Evolutionary conservation across 2,329 filamentous ascomycete genomes (phyloP).

Genomic region (Xylaria sp.): DNA sequence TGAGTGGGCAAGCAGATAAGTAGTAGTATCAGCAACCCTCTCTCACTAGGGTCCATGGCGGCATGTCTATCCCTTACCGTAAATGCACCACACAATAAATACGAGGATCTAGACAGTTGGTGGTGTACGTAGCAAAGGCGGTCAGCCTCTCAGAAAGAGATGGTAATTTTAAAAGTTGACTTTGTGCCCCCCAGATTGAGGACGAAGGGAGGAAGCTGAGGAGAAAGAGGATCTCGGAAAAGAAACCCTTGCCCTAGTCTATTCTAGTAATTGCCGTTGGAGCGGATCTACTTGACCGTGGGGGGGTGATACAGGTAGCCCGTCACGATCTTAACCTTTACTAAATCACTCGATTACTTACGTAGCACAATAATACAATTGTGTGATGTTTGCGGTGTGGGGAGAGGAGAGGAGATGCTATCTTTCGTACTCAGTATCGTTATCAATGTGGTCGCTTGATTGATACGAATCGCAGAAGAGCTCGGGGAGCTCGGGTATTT

Average conservation of each 20-base stretch:
- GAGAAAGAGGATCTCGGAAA: conserved; percentile 16
- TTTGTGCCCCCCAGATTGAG: conserved; percentile 14
- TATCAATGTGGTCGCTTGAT: conserved; percentile 17
- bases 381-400: conserved; percentile 5
- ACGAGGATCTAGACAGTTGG: background rate
- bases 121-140: conserved; percentile 13
- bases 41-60: background rate
- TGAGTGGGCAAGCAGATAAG: background rate
- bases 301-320: conserved; percentile 4
- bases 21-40: conserved; percentile 5
- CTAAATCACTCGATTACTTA: background rate
- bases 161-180: background rate
- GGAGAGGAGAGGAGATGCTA: background rate
- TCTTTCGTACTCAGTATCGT: background rate
- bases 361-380: conserved; percentile 1
- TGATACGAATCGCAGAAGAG: conserved; percentile 20
- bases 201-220: conserved; percentile 16
- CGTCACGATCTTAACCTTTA: conserved; percentile 2
- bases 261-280: conserved; percentile 28
- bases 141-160: conserved; percentile 6
- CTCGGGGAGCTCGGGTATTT: conserved; percentile 28
- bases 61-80: conserved; percentile 7
- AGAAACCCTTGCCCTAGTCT: conserved; percentile 31
- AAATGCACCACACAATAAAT: background rate
- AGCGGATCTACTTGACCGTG: conserved; percentile 5